Conservation (phyloP, 2,329 filamentous ascomycete species). For the Fusarium xyrophilum region DNA sequence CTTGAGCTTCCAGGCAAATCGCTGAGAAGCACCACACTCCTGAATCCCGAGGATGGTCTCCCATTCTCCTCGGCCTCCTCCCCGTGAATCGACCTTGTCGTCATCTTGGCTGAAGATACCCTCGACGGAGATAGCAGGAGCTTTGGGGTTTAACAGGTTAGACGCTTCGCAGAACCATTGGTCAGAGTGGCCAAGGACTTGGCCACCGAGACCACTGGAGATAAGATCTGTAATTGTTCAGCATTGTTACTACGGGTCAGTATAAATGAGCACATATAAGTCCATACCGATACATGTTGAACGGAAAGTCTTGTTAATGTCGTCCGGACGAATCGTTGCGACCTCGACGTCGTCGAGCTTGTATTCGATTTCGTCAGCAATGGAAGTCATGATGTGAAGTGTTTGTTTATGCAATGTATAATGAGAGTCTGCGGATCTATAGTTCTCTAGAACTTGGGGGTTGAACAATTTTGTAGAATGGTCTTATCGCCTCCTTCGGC, state of each 20-base stretch:
- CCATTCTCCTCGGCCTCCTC: conserved; percentile 68
- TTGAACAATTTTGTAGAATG: background rate
- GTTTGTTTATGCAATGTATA: background rate
- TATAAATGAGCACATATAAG: background rate
- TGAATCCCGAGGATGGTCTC: conserved; percentile 73
- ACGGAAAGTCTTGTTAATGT: conserved; percentile 68
- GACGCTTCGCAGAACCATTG: conserved; percentile 72
- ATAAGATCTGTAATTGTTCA: conserved; percentile 59
- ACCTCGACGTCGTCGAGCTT: conserved; percentile 62
- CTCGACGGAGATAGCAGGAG: conserved; percentile 78
- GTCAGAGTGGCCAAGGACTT: conserved; percentile 70
- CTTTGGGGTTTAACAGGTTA: conserved; percentile 69
- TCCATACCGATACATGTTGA: conserved; percentile 66
- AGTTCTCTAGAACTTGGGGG: background rate
- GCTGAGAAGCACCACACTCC: conserved; percentile 75
- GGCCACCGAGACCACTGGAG: conserved; percentile 67
- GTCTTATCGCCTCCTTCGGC: conserved; percentile 28
- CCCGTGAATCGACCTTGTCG: conserved; percentile 68
- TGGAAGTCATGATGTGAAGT: conserved; percentile 44
- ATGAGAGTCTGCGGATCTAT: background rate
- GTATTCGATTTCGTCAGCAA: conserved; percentile 59
- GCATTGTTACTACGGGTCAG: background rate
- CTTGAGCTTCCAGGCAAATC: conserved; percentile 75
- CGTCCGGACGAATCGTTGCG: conserved; percentile 56
- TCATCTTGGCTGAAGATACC: conserved; percentile 73